A percentile compares a stretch with the other conserved stretches of the same genome.
Evolutionary conservation across 2,329 filamentous ascomycete genomes (phyloP).

Genomic region (Diaporthe vaccinii): DNA sequence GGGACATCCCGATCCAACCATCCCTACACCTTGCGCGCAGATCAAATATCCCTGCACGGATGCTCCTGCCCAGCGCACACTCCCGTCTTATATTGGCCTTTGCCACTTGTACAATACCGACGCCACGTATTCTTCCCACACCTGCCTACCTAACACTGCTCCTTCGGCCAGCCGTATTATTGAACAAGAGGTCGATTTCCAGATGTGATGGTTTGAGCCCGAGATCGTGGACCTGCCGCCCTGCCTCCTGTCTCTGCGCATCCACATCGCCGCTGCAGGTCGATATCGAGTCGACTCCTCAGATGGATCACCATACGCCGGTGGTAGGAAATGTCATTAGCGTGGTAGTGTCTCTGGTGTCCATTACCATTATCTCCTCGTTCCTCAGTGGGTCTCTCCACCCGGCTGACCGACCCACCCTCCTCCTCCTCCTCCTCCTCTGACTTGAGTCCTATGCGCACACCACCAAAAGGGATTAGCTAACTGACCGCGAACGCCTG

Average conservation of each 20-base stretch:
- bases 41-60: constrained; percentile 27
- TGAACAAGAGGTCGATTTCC: neutral
- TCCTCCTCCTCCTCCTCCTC: neutral
- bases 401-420: neutral
- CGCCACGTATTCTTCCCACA: constrained; percentile 1
- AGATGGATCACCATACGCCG: constrained; percentile 21
- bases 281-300: constrained; percentile 19
- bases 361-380: constrained; percentile 42
- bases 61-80: neutral
- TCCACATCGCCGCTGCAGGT: constrained; percentile 9
- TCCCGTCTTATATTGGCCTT: constrained; percentile 12
- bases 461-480: constrained; percentile 3
- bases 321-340: constrained; percentile 29
- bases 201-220: constrained; percentile 25
- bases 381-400: constrained; percentile 39
- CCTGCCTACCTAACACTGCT: neutral
- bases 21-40: constrained; percentile 8
- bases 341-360: constrained; percentile 38
- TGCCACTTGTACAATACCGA: constrained; percentile 1
- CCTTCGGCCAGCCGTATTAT: neutral
- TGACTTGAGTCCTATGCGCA: neutral
- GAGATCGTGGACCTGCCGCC: constrained; percentile 22
- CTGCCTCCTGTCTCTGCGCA: constrained; percentile 24
- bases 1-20: neutral
- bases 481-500: constrained; percentile 14